phyloP scores from a whole-genome alignment of 305 asterid genomes.

The Fraxinus albicans region DNA sequence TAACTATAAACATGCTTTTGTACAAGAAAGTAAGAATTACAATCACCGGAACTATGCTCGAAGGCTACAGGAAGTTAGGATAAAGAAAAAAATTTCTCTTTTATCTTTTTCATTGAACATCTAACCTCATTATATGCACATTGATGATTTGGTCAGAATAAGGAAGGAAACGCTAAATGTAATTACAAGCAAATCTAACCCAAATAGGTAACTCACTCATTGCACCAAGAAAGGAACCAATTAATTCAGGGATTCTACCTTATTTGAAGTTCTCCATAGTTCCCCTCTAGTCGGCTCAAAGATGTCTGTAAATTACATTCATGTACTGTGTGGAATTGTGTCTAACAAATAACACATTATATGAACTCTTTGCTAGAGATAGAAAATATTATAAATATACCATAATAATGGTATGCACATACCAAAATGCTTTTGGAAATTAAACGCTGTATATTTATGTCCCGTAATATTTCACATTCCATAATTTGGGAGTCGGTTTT shows the following conservation, averaged over 20 bases:
- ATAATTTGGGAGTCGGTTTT: not conserved
- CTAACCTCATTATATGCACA: not conserved
- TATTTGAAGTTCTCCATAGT: not conserved
- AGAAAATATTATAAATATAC: not conserved
- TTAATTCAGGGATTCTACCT: not conserved
- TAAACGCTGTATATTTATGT: not conserved
- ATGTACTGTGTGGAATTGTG: not conserved
- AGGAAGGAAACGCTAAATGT: not conserved
- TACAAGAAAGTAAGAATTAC: not conserved
- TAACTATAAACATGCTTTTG: not conserved
- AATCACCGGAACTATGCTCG: not conserved
- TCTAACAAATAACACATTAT: not conserved
- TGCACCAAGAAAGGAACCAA: not conserved
- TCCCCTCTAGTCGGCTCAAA: not conserved
- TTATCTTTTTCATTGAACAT: not conserved
- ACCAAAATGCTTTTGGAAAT: not conserved
- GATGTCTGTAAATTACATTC: not conserved
- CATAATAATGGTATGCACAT: not conserved
- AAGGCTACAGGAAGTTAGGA: slow-evolving; percentile 1
- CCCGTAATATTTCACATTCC: not conserved
- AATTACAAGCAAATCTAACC: not conserved
- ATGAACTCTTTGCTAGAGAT: not conserved
- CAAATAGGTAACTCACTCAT: not conserved
- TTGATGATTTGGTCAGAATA: not conserved
- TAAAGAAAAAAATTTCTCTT: not conserved